A percentile compares a stretch with the other conserved stretches of the same genome.
These are phyloP conservation scores for Coprinellus aureogranulatus DNA, from an alignment of 768 basidiomycete genomes.

Conservation along the genomic window DNA sequence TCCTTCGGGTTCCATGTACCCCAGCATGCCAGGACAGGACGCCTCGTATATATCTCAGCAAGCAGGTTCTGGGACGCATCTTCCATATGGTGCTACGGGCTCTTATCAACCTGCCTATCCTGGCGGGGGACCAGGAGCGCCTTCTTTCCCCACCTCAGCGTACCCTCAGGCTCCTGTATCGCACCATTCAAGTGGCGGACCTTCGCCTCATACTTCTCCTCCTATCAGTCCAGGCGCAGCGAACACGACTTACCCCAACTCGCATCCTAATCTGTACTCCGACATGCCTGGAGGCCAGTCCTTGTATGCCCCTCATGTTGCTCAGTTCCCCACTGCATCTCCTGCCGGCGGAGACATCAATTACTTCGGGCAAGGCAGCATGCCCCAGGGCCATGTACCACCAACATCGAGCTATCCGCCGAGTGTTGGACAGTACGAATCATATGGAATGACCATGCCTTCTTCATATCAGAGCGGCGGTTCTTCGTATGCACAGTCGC, in stretches of 20 bases:
- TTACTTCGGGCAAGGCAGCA: not conserved
- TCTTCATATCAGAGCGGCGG: constrained; percentile 4
- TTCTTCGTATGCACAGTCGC: constrained; percentile 3
- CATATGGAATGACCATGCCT: not conserved
- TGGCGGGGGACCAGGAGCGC: not conserved
- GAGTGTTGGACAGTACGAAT: not conserved
- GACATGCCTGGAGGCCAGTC: not conserved
- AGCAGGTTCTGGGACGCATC: not conserved
- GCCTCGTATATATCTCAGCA: not conserved
- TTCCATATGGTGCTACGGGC: not conserved
- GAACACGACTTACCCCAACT: not conserved
- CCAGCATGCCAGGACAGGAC: not conserved
- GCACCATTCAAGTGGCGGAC: constrained; percentile 3
- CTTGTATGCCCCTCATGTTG: not conserved
- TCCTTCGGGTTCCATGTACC: not conserved
- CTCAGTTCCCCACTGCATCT: not conserved
- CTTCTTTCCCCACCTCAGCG: constrained; percentile 3
- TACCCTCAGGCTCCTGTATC: not conserved
- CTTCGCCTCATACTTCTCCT: constrained; percentile 7
- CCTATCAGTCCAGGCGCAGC: constrained; percentile 6
- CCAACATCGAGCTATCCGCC: not conserved
- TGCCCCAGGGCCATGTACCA: not conserved
- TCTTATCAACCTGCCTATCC: not conserved
- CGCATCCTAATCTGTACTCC: not conserved
- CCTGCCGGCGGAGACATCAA: constrained; percentile 4